Base-by-base conservation (phyloP, 2,329 filamentous ascomycete species). In the Trichoderma koningiopsis region DNA sequence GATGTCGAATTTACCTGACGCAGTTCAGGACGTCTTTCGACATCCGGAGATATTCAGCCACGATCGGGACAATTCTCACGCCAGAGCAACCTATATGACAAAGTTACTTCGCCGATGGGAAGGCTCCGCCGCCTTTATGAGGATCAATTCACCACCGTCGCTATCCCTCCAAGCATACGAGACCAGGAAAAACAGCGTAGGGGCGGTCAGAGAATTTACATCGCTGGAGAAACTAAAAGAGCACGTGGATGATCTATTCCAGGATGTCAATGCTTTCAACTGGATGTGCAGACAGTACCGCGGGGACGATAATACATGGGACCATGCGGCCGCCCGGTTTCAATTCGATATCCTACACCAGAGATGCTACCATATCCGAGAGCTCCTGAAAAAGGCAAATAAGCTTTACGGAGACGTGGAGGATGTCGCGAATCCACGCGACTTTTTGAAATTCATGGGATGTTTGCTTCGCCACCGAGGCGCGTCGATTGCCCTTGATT, bases 1-100 rank as follows among this genome's bases (percentile, higher is more conserved):
- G 37, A 76, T 79, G 70, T 71, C 73, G 22, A 75, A 74, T 29
- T 56, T 77, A 19, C 76, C 77, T 4, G 70, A 72, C n/a, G 71
- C 71, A 14, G 52, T 73, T 10, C 68, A 70, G 11, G 68, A 72
- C 24, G 55, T 73, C 43, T 67, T 71, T 33, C 65, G 69, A 35
- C 68, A 72, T 52, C 71, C 71, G 5, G 71, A 70, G 33, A 72
- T 70, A 71, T 73, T 69, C 65, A 70, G 70, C 40, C 61, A 68
- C 22, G 70, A 68, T 13, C 52, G 61, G 19, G 70, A 70, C 22
- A 71, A 59, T 19, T 69, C 60, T 11, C 71, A 70, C 5, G 64
- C 68, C 7, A 70, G 72, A 19, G 71, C 74, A n/a, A 67, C 71
- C 35, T 75, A 74, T 61, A 70, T 76, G 43, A 57, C 74, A 11